A percentile compares a stretch with the other conserved stretches of the same genome.
Evolutionary conservation across 2,329 filamentous ascomycete species (phyloP).

Genomic region (Aspergillus thermomutatus): DNA sequence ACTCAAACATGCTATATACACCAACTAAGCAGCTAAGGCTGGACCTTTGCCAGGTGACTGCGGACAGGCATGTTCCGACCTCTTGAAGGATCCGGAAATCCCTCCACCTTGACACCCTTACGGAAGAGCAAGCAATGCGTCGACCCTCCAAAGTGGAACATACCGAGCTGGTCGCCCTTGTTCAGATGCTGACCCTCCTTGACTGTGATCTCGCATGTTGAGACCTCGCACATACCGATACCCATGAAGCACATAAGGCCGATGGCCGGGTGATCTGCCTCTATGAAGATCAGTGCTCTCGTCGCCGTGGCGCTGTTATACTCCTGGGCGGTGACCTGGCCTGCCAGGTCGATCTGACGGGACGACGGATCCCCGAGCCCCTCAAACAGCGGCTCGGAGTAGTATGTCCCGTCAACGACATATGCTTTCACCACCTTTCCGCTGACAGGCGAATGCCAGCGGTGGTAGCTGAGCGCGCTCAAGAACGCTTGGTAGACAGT

Average conservation of each 20-base stretch:
- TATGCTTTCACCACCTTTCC: constrained; percentile 59
- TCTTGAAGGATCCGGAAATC: constrained; percentile 23
- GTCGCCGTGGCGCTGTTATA: constrained; percentile 68
- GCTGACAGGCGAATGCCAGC: constrained; percentile 68
- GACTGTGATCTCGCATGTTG: constrained; percentile 68
- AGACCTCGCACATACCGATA: constrained; percentile 75
- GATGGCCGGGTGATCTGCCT: constrained; percentile 64
- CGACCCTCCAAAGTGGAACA: constrained; percentile 78
- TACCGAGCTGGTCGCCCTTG: constrained; percentile 70
- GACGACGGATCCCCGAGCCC: constrained; percentile 36
- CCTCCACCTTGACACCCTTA: constrained; percentile 26
- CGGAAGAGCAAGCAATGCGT: constrained; percentile 66
- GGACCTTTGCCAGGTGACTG: constrained; percentile 18
- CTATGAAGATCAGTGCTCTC: constrained; percentile 65
- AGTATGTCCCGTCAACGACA: constrained; percentile 64
- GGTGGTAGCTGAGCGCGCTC: constrained; percentile 65
- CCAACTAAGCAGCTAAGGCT: not conserved
- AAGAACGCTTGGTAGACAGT: constrained; percentile 71
- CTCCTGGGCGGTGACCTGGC: constrained; percentile 51
- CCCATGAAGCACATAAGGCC: constrained; percentile 68
- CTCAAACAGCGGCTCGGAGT: constrained; percentile 58
- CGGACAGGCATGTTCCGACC: constrained; percentile 26
- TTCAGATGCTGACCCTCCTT: constrained; percentile 61
- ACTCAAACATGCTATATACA: not conserved
- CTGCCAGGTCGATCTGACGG: constrained; percentile 26